Evolutionary conservation across 1,284 basidiomycete genomes (phyloP), one percentile per base, ranked within the genome.

Genomic region (Athelia sp.): DNA sequence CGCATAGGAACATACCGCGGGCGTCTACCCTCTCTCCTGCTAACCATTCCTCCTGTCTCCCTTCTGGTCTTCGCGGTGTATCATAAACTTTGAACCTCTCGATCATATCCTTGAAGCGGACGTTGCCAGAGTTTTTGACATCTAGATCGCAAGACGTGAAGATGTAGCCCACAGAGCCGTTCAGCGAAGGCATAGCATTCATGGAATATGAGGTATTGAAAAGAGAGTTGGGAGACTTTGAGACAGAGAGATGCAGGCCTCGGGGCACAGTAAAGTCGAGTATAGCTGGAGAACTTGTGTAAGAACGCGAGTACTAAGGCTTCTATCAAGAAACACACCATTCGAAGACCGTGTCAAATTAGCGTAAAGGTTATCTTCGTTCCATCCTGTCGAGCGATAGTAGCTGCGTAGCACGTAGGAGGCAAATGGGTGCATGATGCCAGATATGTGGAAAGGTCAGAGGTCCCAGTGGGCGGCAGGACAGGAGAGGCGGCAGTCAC

Each of bases 91-190:
- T 81, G 72, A 94, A 93, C 29, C 87, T 79, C 62, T 94, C 90
- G 51, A 95, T 72, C 69, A 96, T 85, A 60, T 93, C 83, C 63
- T 93, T 92, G 71, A 98, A 87, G n/a, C 78, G 78, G 46, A 93
- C 87, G 52, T 80, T 79, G 1, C 80, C 78, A 4, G 87, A 88
- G 34, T 76, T 76, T 54, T 82, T 84, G 56, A 90, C 76, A 55
- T 87, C 74, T 34, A 95, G 70, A 51, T 87, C 79, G 62, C 88
- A 90, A 8, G 91, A 92, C 0, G 90, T 90, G 60, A 95, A 94
- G 55, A 97, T 90, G 64, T 98, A 98, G 34, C 91, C 93, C 38
- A 98, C 75, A 0, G 90, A 91, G n/a, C 94, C 95, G 58, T 90
- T 90, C 48, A 98, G 76, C 9, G 89, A 89, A 1, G 94, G 94